Evolutionary conservation across 768 basidiomycete species (phyloP), one percentile per base, ranked within the genome.

Genomic region (Candolleomyces aberdarensis): DNA sequence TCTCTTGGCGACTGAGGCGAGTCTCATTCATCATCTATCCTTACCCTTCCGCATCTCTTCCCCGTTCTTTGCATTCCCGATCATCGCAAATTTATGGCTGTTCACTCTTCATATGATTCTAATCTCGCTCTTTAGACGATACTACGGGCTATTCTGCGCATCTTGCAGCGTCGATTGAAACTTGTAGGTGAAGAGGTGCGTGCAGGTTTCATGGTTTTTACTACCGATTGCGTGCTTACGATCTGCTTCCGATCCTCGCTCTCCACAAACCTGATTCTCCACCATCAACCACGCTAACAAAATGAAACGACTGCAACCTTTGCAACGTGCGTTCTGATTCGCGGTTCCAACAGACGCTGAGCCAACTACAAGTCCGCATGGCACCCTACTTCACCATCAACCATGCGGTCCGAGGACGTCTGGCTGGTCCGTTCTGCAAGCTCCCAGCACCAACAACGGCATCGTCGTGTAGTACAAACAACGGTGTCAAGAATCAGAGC

Each of bases 341-440:
- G 10, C 29, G 15, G 20, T 36, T 32, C 15, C 39, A n/a, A 15
- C 49, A 74, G 71, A 65, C 67, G 32, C 60, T 85, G 64, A 51
- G 73, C 43, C 67, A 77, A 49, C 72, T 94, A 52, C 77, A 79
- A 61, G 79, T 84, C 17, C 85, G 88, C 22, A 76, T 96, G 7
- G 74, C 81, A 10, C 94, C 94, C 19, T 97, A 86, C 75, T 98
- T 97, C 75, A 79, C 78, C 67, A 80, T 96, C 49, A 76, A 74
- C 10, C 94, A 97, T 70, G 79, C 91, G n/a, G 75, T 76, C 31
- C 89, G 87, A 52, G 95, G 94, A 9, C 76, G 79, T 58, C 68
- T 95, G 36, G 74, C 76, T 15, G 96, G 96, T 0, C 96, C 96
- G 22, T 98, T 87, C 74, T 72, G 76, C 56, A 89, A 84, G 69